These are phyloP conservation scores for Lotmaria passim DNA, from an alignment of 208 protist species.

Conservation along the genomic window DNA sequence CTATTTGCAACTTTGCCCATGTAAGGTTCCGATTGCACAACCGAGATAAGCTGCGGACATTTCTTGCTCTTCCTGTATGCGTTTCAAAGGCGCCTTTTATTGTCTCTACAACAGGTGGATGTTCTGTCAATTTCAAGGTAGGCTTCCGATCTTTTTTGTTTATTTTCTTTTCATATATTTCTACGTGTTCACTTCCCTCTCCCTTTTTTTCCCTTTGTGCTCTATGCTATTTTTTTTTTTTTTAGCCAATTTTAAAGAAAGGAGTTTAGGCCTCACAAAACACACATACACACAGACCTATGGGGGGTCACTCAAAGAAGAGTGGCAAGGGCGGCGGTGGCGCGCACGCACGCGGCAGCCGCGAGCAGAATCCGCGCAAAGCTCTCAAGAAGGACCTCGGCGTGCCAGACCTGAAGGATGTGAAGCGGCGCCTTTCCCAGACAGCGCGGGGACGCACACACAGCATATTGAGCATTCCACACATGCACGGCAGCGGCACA, in stretches of 20 bases:
- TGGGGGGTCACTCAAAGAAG: conserved; percentile 92
- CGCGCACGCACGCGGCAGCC: conserved; percentile 34
- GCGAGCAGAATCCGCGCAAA: conserved; percentile 48
- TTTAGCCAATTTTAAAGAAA: conserved; percentile 25
- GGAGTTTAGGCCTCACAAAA: too few relatives aligned
- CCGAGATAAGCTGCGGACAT: too few relatives aligned
- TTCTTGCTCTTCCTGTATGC: too few relatives aligned
- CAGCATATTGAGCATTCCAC: conserved; percentile 73
- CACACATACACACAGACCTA: conserved; percentile 23
- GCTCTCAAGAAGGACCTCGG: conserved; percentile 78
- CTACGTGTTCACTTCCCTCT: background rate
- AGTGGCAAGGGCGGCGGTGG: conserved; percentile 77
- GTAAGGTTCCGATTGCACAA: too few relatives aligned
- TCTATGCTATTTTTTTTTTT: conserved; percentile 31
- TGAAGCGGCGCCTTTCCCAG: conserved; percentile 60
- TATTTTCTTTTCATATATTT: conserved; percentile 5
- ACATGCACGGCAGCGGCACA: conserved; percentile 17
- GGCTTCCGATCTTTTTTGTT: conserved; percentile 2
- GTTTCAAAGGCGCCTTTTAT: too few relatives aligned
- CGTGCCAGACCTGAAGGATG: conserved; percentile 79
- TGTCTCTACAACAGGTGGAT: too few relatives aligned
- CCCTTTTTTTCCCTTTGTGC: conserved; percentile 19
- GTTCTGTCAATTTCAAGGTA: too few relatives aligned
- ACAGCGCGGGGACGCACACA: conserved; percentile 69
- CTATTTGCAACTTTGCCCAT: too few relatives aligned